These are phyloP conservation scores for Scytalidium sp. DNA, from an alignment of 2,329 filamentous ascomycete species.

Conservation along the genomic window DNA sequence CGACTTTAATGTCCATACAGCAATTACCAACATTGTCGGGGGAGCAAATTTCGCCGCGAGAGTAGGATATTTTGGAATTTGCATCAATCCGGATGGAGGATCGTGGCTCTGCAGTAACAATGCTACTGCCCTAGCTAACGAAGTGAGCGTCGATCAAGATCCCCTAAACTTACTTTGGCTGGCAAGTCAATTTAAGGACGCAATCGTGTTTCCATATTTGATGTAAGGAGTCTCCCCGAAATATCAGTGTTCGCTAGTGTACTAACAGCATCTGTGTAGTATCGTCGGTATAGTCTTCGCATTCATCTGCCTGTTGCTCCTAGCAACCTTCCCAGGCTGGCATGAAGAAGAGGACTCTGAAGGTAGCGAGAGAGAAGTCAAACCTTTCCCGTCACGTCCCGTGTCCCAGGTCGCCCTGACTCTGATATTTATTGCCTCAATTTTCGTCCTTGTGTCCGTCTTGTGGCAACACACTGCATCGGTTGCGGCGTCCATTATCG, in stretches of 20 bases:
- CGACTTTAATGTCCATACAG: constrained; percentile 80
- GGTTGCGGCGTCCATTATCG: constrained; percentile 89
- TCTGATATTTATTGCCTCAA: constrained; percentile 78
- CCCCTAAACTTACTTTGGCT: constrained; percentile 97
- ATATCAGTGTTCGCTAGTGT: neutral
- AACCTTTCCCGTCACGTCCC: constrained; percentile 87
- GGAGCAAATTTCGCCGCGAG: constrained; percentile 81
- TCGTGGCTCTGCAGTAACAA: constrained; percentile 97
- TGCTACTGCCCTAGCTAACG: constrained; percentile 85
- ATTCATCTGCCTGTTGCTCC: constrained; percentile 90
- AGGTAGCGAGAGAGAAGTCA: constrained; percentile 85
- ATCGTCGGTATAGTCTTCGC: constrained; percentile 98
- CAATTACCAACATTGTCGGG: constrained; percentile 88
- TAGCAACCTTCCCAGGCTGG: constrained; percentile 97
- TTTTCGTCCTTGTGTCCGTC: constrained; percentile 71
- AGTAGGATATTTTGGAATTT: constrained; percentile 98
- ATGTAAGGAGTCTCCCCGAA: constrained; percentile 59
- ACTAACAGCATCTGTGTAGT: constrained; percentile 42
- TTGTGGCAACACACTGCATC: constrained; percentile 95
- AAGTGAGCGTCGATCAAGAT: constrained; percentile 88
- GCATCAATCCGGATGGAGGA: constrained; percentile 86
- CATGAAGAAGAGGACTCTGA: constrained; percentile 82
- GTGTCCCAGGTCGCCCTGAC: constrained; percentile 92
- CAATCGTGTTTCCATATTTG: constrained; percentile 96
- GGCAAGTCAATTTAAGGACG: constrained; percentile 94